These are phyloP conservation scores for Rhodotorula graminis DNA, from an alignment of 768 basidiomycete genomes.

Conservation along the genomic window DNA sequence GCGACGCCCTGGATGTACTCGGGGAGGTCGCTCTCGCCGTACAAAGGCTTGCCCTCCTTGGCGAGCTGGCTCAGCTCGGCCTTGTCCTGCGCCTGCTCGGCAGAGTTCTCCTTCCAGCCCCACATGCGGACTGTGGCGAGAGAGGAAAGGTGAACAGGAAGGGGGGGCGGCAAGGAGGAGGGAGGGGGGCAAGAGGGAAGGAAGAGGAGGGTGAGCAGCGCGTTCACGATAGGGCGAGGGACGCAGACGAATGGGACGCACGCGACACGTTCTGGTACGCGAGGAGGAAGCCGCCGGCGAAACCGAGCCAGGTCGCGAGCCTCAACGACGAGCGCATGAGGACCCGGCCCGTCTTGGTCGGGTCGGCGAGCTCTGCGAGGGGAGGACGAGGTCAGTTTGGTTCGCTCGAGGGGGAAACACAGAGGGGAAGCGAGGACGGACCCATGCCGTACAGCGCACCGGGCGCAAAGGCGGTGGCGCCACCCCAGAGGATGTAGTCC, in stretches of 20 bases:
- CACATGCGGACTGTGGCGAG: slow-evolving; percentile 70
- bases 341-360: slow-evolving; percentile 48
- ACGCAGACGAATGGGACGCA: slow-evolving; percentile 51
- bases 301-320: slow-evolving; percentile 65
- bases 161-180: slow-evolving; percentile 11
- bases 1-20: slow-evolving; percentile 82
- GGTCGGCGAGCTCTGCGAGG: slow-evolving; percentile 47
- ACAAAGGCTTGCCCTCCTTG: slow-evolving; percentile 72
- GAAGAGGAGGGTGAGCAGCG: slow-evolving; percentile 44
- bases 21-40: slow-evolving; percentile 76
- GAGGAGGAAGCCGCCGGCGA: slow-evolving; percentile 82
- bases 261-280: slow-evolving; percentile 87
- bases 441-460: slow-evolving; percentile 75
- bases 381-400: too few species aligned
- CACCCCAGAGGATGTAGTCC: slow-evolving; percentile 82
- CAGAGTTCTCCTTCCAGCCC: slow-evolving; percentile 85
- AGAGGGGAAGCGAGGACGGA: slow-evolving; percentile 52
- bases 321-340: slow-evolving; percentile 46
- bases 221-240: neutral
- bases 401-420: slow-evolving; percentile 25
- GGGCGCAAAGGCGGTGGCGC: slow-evolving; percentile 73
- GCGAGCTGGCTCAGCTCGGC: slow-evolving; percentile 72
- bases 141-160: neutral
- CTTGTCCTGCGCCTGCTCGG: slow-evolving; percentile 69
- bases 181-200: slow-evolving; percentile 46